Percentiles rank a stretch among this genome's conserved stretches.
These are phyloP conservation scores for Erysimum cheiri DNA, from an alignment of 441 rosid species.

Conservation along the genomic window DNA sequence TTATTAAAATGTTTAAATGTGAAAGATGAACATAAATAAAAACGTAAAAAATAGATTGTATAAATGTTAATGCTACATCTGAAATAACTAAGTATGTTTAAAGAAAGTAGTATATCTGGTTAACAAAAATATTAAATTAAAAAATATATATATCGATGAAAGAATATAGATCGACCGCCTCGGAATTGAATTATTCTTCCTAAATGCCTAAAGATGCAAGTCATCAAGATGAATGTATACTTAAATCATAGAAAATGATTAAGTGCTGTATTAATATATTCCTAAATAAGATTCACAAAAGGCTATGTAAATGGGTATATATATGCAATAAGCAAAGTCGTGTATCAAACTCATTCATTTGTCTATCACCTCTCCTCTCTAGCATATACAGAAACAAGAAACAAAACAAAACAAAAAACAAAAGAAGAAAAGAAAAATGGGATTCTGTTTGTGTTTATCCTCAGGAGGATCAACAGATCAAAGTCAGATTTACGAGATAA, in stretches of 20 bases:
- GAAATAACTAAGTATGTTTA: no score
- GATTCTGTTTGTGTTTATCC: slow-evolving; percentile 63
- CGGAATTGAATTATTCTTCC: no score
- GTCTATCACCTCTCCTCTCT: slow-evolving; percentile 14
- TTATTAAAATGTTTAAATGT: no score
- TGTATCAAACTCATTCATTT: slow-evolving; percentile 40
- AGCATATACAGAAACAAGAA: slow-evolving; percentile 14
- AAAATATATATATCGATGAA: background rate
- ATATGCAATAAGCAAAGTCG: slow-evolving; percentile 43
- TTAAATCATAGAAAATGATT: no score
- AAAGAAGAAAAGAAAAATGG: slow-evolving; percentile 50
- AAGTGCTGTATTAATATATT: background rate
- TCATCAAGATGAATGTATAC: no score
- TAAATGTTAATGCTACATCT: no score
- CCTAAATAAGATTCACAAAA: slow-evolving; percentile 39
- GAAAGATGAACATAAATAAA: no score
- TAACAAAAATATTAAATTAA: no score
- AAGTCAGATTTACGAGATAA: slow-evolving; percentile 59
- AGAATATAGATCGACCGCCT: no score
- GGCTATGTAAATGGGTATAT: slow-evolving; percentile 35
- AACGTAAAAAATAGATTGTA: no score
- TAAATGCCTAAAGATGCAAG: no score
- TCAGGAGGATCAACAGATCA: slow-evolving; percentile 67
- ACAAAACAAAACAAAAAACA: background rate
- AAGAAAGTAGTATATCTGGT: no score